phyloP scores from a whole-genome alignment of 2,329 filamentous ascomycete species.

The Trichoderma koningii region DNA sequence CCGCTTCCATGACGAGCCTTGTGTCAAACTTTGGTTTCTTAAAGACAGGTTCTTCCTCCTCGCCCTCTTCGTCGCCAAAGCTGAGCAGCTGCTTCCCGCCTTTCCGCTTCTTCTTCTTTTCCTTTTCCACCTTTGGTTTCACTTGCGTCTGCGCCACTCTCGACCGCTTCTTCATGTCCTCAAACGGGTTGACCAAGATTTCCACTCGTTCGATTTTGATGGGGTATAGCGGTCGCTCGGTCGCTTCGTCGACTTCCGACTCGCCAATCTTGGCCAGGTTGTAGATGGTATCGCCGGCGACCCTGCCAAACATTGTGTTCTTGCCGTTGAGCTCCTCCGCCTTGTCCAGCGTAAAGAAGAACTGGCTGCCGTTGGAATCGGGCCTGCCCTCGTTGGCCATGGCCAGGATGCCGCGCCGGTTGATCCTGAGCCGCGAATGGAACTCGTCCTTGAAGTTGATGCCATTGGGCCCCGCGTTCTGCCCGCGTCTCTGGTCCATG shows the following conservation, averaged over 20 bases:
- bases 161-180: conserved; percentile 73
- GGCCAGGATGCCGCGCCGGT: conserved; percentile 83
- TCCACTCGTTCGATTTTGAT: conserved; percentile 74
- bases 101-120: conserved; percentile 71
- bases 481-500: conserved; percentile 64
- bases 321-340: conserved; percentile 82
- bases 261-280: conserved; percentile 94
- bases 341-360: conserved; percentile 90
- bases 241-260: conserved; percentile 74
- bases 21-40: conserved; percentile 82
- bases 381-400: conserved; percentile 86
- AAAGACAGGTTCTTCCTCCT: conserved; percentile 55
- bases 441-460: conserved; percentile 80
- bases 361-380: conserved; percentile 90
- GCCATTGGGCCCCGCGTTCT: conserved; percentile 61
- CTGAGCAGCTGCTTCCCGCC: conserved; percentile 75
- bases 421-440: conserved; percentile 90
- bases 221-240: conserved; percentile 83
- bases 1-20: conserved; percentile 65
- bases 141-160: conserved; percentile 53
- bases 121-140: conserved; percentile 47
- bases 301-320: conserved; percentile 90
- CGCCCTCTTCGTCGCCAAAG: conserved; percentile 71
- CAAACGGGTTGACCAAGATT: conserved; percentile 78
- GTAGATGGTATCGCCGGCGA: conserved; percentile 94